Evolutionary conservation across 2,329 filamentous ascomycete species (phyloP).

Genomic region (Tolypocladium sp.): DNA sequence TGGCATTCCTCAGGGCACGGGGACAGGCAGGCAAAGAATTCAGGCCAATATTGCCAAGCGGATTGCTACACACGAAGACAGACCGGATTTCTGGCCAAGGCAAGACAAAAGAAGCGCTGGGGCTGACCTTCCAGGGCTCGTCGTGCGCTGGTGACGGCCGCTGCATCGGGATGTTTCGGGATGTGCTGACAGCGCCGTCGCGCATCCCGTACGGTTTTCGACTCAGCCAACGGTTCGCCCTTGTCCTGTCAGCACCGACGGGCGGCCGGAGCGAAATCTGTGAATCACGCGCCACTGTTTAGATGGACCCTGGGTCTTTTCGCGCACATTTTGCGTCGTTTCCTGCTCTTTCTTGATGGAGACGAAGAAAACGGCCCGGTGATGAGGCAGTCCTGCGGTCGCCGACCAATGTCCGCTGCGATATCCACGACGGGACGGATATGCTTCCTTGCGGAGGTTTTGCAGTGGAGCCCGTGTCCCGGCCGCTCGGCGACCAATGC

Average conservation of each 20-base stretch:
- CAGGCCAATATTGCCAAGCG: background rate
- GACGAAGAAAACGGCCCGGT: background rate
- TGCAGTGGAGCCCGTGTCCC: background rate
- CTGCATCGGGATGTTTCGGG: background rate
- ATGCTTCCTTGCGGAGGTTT: background rate
- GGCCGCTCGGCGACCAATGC: background rate
- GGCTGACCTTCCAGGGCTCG: background rate
- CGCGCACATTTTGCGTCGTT: background rate
- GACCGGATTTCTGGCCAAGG: background rate
- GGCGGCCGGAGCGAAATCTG: background rate
- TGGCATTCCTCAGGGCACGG: background rate
- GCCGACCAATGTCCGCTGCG: background rate
- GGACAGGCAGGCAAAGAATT: background rate
- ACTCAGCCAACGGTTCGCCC: background rate
- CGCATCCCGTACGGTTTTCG: background rate
- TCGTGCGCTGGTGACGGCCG: background rate
- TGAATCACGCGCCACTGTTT: background rate
- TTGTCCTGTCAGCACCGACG: background rate
- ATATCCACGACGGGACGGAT: background rate
- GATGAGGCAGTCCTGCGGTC: background rate
- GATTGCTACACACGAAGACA: background rate
- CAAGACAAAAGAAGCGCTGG: background rate
- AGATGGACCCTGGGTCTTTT: background rate
- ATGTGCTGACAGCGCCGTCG: background rate
- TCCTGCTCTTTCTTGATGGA: background rate